These are phyloP conservation scores for Fomitopsis schrenkii DNA, from an alignment of 1,284 basidiomycete genomes.

Conservation along the genomic window DNA sequence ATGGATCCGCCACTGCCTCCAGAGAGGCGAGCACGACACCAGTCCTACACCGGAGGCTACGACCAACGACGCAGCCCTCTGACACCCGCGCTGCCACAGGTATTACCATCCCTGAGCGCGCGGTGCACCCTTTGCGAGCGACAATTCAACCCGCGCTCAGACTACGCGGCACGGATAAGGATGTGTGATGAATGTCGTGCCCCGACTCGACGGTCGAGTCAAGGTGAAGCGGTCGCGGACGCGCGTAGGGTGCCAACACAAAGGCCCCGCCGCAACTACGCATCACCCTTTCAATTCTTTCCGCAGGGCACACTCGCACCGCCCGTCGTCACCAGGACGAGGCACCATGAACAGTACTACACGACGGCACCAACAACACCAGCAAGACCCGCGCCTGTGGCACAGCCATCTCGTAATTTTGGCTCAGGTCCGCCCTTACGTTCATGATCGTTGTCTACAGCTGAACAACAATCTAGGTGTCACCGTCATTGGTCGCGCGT, in stretches of 20 bases:
- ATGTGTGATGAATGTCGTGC: background rate
- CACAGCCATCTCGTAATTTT: background rate
- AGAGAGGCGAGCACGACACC: background rate
- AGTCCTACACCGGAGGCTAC: background rate
- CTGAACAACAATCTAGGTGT: background rate
- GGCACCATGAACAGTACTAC: background rate
- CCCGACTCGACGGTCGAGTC: background rate
- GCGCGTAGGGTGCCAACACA: background rate
- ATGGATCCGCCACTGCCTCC: slow-evolving; percentile 8
- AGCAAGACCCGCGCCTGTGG: background rate
- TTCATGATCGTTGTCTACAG: background rate
- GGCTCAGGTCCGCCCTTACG: background rate
- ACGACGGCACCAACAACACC: background rate
- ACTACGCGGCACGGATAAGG: background rate
- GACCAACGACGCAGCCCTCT: background rate
- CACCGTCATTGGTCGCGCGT: background rate
- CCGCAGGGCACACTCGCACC: background rate
- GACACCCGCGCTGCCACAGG: background rate
- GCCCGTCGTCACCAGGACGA: background rate
- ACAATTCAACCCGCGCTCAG: background rate
- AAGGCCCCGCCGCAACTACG: background rate
- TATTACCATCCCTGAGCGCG: background rate
- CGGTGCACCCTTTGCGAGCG: background rate
- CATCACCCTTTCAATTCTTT: background rate
- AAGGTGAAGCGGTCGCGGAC: too few species aligned